phyloP scores from a whole-genome alignment of 2,329 filamentous ascomycete genomes.

The Ceratocystis eucalypticola region DNA sequence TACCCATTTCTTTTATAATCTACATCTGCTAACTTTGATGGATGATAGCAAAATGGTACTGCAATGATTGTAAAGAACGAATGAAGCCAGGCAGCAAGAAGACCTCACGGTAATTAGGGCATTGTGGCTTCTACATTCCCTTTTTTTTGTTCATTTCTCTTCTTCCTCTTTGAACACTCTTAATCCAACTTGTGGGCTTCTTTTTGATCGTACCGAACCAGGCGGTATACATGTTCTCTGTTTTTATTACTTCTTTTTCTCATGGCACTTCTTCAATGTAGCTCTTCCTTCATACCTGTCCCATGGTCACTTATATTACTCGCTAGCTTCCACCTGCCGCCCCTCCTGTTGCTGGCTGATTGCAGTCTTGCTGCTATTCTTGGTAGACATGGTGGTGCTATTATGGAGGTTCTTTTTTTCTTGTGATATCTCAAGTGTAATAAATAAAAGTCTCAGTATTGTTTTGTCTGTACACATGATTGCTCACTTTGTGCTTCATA shows the following conservation, averaged over 20 bases:
- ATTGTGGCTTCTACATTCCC: not conserved
- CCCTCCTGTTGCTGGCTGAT: too few species aligned
- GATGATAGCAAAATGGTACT: conserved; percentile 61
- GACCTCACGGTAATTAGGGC: conserved; percentile 29
- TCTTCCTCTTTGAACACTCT: not conserved
- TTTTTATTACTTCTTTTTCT: not conserved
- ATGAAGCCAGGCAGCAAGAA: conserved; percentile 44
- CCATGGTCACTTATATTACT: too few species aligned
- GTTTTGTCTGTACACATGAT: too few species aligned
- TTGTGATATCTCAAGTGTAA: too few species aligned
- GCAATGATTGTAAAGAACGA: conserved; percentile 61
- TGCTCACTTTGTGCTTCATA: too few species aligned
- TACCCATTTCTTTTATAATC: not conserved
- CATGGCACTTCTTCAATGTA: not conserved
- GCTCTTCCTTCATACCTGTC: not conserved
- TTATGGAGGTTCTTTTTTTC: too few species aligned
- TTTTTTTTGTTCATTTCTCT: not conserved
- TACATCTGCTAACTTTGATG: conserved; percentile 24
- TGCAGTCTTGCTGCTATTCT: too few species aligned
- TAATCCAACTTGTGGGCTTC: not conserved
- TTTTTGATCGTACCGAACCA: conserved; percentile 1
- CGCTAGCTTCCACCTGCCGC: too few species aligned
- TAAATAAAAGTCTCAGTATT: too few species aligned
- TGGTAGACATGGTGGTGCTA: too few species aligned
- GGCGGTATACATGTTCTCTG: not conserved